Evolutionary conservation across 2,329 filamentous ascomycete species (phyloP).

Genomic region (Sclerotinia subarctica): DNA sequence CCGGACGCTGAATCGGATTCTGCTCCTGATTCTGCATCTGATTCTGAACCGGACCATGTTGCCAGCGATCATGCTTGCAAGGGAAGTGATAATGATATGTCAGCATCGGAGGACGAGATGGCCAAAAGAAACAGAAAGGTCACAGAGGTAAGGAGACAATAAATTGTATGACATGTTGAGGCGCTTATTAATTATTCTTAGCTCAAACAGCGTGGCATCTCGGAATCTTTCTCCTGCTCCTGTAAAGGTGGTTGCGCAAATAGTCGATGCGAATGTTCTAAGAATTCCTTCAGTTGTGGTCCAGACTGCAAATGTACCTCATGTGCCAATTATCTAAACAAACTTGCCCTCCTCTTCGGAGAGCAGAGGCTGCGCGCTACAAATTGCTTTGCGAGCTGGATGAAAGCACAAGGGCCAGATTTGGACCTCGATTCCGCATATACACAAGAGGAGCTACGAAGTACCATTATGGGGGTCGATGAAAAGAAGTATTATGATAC

Average conservation of each 20-base stretch:
- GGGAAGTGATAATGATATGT: background rate
- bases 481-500: constrained; percentile 10
- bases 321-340: constrained; percentile 11
- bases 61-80: background rate
- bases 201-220: background rate
- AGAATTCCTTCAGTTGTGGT: constrained; percentile 8
- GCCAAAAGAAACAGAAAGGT: constrained; percentile 11
- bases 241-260: background rate
- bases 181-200: background rate
- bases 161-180: background rate
- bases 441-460: constrained; percentile 9
- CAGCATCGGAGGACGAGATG: background rate
- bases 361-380: constrained; percentile 6
- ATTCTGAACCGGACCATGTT: background rate
- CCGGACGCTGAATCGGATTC: background rate
- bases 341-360: constrained; percentile 10
- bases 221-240: background rate
- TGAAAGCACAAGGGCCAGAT: background rate
- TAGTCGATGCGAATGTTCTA: constrained; percentile 9
- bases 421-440: constrained; percentile 10
- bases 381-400: constrained; percentile 15
- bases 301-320: constrained; percentile 12
- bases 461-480: constrained; percentile 15
- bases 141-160: constrained; percentile 11
- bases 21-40: background rate